A percentile compares a stretch with the other conserved stretches of the same genome.
phyloP scores from a whole-genome alignment of 1,284 basidiomycete genomes.

The Naganishia albida region DNA sequence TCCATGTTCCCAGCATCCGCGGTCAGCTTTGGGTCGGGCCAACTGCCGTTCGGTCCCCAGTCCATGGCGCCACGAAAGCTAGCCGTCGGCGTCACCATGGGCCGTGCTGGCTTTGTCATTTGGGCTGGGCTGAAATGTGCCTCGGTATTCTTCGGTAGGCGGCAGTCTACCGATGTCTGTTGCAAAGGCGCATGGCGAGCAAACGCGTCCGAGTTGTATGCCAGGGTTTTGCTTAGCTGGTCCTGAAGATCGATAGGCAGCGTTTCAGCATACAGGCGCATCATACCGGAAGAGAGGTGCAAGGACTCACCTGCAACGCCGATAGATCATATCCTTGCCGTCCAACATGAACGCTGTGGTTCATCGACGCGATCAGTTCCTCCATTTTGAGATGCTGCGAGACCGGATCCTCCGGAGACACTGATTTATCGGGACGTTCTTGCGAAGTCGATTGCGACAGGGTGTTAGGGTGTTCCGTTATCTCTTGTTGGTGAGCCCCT shows the following conservation, averaged over 20 bases:
- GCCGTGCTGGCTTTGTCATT: constrained; percentile 14
- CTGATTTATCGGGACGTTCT: too few species aligned
- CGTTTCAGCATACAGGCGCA: not conserved
- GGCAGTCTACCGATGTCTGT: not conserved
- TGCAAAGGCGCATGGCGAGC: not conserved
- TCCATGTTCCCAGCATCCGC: too few species aligned
- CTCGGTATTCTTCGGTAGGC: not conserved
- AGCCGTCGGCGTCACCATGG: constrained; percentile 12
- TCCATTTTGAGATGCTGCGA: constrained; percentile 2
- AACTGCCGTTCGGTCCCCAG: too few species aligned
- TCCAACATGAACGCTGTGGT: constrained; percentile 22
- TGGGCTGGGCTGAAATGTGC: not conserved
- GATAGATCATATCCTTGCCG: constrained; percentile 18
- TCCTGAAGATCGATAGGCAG: not conserved
- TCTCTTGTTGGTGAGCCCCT: too few species aligned
- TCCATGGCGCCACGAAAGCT: constrained; percentile 13
- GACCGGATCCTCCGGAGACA: too few species aligned
- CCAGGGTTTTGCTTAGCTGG: constrained; percentile 19
- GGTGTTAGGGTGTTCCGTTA: too few species aligned
- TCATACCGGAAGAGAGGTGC: not conserved
- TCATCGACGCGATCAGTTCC: constrained; percentile 16
- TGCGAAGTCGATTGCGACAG: too few species aligned
- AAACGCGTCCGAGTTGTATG: constrained; percentile 7
- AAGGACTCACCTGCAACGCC: constrained; percentile 6
- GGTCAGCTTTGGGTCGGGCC: too few species aligned